Percentiles rank a stretch among this genome's conserved stretches.
phyloP scores from a whole-genome alignment of 352 stramenopile genomes.

The Phytophthora uliginosa region DNA sequence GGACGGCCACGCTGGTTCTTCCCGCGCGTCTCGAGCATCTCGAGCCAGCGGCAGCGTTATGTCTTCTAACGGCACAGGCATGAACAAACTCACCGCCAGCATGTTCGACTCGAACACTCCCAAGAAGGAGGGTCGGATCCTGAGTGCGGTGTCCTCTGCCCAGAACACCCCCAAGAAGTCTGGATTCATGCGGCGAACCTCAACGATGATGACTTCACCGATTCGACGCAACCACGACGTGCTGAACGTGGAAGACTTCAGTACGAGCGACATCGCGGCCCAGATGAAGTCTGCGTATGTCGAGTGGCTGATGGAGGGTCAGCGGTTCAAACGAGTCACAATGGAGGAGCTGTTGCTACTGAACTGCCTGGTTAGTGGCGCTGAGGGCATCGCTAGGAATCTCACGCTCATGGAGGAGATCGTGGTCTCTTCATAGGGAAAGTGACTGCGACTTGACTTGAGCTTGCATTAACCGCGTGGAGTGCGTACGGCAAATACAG shows the following conservation, averaged over 20 bases:
- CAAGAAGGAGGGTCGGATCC: slow-evolving; percentile 45
- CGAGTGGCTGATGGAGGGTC: slow-evolving; percentile 82
- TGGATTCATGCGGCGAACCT: slow-evolving; percentile 31
- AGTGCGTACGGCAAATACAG: slow-evolving; percentile 12
- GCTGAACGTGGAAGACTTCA: slow-evolving; percentile 86
- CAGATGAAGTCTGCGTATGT: slow-evolving; percentile 84
- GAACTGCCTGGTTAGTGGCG: slow-evolving; percentile 86
- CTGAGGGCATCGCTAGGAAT: slow-evolving; percentile 80
- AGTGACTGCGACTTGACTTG: neutral
- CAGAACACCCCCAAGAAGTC: slow-evolving; percentile 41
- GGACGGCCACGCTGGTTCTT: slow-evolving; percentile 23
- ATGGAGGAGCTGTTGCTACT: slow-evolving; percentile 88
- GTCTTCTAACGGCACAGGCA: slow-evolving; percentile 38
- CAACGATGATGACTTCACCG: slow-evolving; percentile 54
- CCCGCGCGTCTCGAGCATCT: neutral
- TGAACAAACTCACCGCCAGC: slow-evolving; percentile 46
- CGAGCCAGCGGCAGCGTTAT: slow-evolving; percentile 41
- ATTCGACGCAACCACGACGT: slow-evolving; percentile 86
- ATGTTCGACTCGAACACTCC: slow-evolving; percentile 55
- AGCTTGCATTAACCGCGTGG: neutral
- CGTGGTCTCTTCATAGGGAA: slow-evolving; percentile 63
- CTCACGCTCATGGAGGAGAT: slow-evolving; percentile 84
- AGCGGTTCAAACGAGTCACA: slow-evolving; percentile 77
- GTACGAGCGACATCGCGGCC: slow-evolving; percentile 69
- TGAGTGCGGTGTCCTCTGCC: slow-evolving; percentile 37